These are phyloP conservation scores for Pleurotus cornucopiae DNA, from an alignment of 768 basidiomycete genomes.

Conservation along the genomic window DNA sequence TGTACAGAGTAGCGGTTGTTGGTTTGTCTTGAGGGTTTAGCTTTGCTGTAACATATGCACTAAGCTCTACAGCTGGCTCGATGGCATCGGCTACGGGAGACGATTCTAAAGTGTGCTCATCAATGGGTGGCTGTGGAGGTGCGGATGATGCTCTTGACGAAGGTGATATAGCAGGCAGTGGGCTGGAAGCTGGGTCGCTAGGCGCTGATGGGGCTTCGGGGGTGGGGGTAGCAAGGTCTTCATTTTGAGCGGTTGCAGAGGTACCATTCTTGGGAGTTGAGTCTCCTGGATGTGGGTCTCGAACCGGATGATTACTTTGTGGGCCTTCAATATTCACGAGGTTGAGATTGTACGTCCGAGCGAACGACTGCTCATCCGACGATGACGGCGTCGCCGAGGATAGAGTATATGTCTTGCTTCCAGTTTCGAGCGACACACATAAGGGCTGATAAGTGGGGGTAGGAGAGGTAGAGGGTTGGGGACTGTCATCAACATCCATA, in stretches of 20 bases:
- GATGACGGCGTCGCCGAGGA: conserved; percentile 20
- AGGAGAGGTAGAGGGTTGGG: not conserved
- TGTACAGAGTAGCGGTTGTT: not conserved
- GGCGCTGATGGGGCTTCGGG: not conserved
- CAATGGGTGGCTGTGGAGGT: not conserved
- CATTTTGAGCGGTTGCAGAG: not conserved
- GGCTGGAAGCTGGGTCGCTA: conserved; percentile 4
- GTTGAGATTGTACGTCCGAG: conserved; percentile 29
- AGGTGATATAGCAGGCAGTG: conserved; percentile 2
- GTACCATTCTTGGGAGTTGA: not conserved
- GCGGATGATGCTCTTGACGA: conserved; percentile 3
- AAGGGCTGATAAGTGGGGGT: conserved; percentile 2
- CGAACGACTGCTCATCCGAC: conserved; percentile 9
- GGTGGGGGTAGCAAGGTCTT: not conserved
- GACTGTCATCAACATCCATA: conserved; percentile 13
- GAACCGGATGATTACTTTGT: not conserved
- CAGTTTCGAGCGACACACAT: conserved; percentile 33
- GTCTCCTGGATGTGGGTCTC: not conserved
- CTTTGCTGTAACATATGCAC: not conserved
- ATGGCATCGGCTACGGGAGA: not conserved
- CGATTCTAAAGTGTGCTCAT: not conserved
- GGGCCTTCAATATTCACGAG: conserved; percentile 29
- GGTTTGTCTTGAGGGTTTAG: not conserved
- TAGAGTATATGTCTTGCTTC: conserved; percentile 35
- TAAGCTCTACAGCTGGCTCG: not conserved